Base-by-base conservation (phyloP, 2,329 filamentous ascomycete species). In the Didymella exigua region DNA sequence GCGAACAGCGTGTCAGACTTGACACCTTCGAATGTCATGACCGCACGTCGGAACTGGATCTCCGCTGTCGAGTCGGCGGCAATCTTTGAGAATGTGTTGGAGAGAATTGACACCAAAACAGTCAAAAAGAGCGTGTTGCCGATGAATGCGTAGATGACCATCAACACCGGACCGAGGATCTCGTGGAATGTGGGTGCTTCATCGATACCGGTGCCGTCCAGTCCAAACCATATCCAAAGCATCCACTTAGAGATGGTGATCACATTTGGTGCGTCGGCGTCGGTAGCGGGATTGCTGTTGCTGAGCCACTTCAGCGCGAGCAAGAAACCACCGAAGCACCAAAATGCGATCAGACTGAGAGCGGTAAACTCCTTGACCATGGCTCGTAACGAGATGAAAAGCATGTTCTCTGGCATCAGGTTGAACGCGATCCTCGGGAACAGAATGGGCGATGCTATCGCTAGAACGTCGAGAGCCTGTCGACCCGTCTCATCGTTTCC, bases 211-310 rank as follows among this genome's bases (percentile, higher is more conserved):
- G 76, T 89, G 30, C 72, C 91, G 65, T 95, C 91, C 1, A 96
- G 83, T 2, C 91, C 91, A 68, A 96, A 95, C 91, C 91, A 96
- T 60, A 96, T 93, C 83, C 89, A 95, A 1, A 95, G 83, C 90
- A 96, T 93, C 91, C 91, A 96, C 74, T 93, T 92, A 38, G 86
- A 86, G 58, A 95, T 92, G 1, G 87, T 90, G 75, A 89, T 77
- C 4, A 87, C 75, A 46, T 82, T 77, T 48, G 89, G 86, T 0
- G 69, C 63, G 19, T 70, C 66, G 34, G 65, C 68, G 27, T 68
- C 63, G n/a, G 71, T 65, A 2, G 64, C 59, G 8, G 63, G 59
- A 30, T 70, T 72, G 37, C 73, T 74, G 58, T 75, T 71, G 55
- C 86, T 86, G 8, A 96, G 84, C 90, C 91, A 95, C 30, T 87